Evolutionary conservation across 2,329 filamentous ascomycete species (phyloP).

Genomic region (Fusarium goolgardi): DNA sequence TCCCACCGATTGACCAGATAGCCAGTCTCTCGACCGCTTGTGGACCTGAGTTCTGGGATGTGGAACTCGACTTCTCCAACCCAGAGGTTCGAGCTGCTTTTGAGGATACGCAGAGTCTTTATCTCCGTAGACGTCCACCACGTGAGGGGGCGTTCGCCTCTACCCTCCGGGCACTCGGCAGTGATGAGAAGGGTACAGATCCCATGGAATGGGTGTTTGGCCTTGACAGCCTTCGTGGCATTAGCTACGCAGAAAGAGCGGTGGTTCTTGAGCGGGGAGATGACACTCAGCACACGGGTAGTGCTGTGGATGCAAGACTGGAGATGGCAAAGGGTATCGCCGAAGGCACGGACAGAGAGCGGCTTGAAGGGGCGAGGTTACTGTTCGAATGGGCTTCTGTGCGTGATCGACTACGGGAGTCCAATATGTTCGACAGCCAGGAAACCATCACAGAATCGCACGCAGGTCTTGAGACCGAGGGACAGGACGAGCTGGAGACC

Average conservation of each 20-base stretch:
- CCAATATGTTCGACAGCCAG: constrained; percentile 50
- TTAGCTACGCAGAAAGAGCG: constrained; percentile 74
- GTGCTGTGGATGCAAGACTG: constrained; percentile 76
- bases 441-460: constrained; percentile 49
- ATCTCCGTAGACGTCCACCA: constrained; percentile 76
- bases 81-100: constrained; percentile 71
- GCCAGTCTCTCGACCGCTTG: constrained; percentile 68
- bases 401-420: constrained; percentile 52
- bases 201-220: constrained; percentile 82
- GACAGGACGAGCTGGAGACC: constrained; percentile 37
- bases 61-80: constrained; percentile 80
- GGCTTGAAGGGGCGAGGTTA: constrained; percentile 61
- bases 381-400: constrained; percentile 68
- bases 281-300: constrained; percentile 61
- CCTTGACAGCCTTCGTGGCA: constrained; percentile 64
- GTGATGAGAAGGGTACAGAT: constrained; percentile 48
- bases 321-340: constrained; percentile 67
- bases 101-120: constrained; percentile 75
- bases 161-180: constrained; percentile 78
- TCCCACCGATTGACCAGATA: constrained; percentile 74
- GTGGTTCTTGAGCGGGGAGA: constrained; percentile 67
- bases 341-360: constrained; percentile 55
- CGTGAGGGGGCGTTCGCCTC: constrained; percentile 77
- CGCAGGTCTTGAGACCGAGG: constrained; percentile 29
- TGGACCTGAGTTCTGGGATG: constrained; percentile 80